phyloP scores from a whole-genome alignment of 2,329 filamentous ascomycete species.

The Apiospora marii region DNA sequence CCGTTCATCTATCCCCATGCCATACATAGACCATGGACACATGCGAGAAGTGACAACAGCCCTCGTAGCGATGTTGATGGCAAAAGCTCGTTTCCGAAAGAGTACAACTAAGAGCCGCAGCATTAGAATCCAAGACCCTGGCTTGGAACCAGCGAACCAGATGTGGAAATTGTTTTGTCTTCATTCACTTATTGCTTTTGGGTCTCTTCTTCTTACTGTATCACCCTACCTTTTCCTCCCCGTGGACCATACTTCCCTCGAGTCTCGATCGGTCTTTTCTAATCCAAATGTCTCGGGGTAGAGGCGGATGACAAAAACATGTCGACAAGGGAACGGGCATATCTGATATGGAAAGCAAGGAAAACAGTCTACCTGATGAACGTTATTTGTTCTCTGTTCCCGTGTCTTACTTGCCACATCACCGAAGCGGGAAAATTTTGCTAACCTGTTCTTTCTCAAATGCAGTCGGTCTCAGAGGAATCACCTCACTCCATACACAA shows the following conservation, averaged over 20 bases:
- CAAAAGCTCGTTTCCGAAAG: not conserved
- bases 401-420: not conserved
- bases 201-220: not conserved
- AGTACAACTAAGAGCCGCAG: not conserved
- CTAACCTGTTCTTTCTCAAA: not conserved
- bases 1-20: not conserved
- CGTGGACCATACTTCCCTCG: not conserved
- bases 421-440: not conserved
- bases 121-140: not conserved
- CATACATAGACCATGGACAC: no score
- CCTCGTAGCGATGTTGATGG: not conserved
- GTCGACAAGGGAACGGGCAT: not conserved
- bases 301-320: not conserved
- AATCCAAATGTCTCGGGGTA: not conserved
- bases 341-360: no score
- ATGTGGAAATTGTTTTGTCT: not conserved
- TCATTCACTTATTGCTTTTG: not conserved
- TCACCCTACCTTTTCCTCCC: no score
- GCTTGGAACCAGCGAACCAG: not conserved
- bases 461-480: not conserved
- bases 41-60: not conserved
- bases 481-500: not conserved
- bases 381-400: not conserved
- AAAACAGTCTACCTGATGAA: not conserved
- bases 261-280: not conserved